Base-by-base conservation (phyloP, 2,329 filamentous ascomycete genomes). In the Didymella exigua region DNA sequence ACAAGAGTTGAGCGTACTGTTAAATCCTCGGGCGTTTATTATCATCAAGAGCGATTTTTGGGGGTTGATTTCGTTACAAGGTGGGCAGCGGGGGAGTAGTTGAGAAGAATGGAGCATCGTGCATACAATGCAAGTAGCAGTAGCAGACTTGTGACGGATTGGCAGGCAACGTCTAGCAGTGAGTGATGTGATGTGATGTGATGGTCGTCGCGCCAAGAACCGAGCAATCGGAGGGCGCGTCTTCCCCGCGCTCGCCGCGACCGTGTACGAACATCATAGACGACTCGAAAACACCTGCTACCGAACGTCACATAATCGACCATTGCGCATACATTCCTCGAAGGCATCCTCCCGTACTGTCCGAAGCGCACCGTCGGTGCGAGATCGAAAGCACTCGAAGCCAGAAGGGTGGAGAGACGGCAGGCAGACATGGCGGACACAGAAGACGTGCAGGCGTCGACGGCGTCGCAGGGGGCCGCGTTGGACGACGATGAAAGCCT, bases 401-500 rank as follows among this genome's bases (percentile, higher is more conserved):
- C 10, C 7, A 18, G 9, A 36, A 52, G 27, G 34, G 41, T 7
- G 33, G 37, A n/a, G 19, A 27, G 18, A 24, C 14, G 36, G 18
- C 3, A 14, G 53, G 43, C 18, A 19, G 60, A 13, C 34, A 69
- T 66, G 63, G 53, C 67, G 2, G 60, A 61, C 8, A 48, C 62
- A 37, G 23, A 54, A 24, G 52, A 60, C 29, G 41, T 54, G 3
- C 54, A 53, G 23, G 51, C 62, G 46, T 64, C 59, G 4, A 51
- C 53, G 2, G 42, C 61, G 4, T 66, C 65, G 0, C 68, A 67
- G 50, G 52, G 38, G 13, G 50, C 58, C 0, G 29, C 46, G 14
- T 41, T 18, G 11, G 42, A 46, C 6, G 56, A 57, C 33, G 57
- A 65, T 11, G 75, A 77, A 36, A 68, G 60, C 10, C 73, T 96